Percentiles rank a stretch among this genome's conserved stretches.
phyloP scores from a whole-genome alignment of 2,329 filamentous ascomycete species.

The Aspergillus arachidicola region DNA sequence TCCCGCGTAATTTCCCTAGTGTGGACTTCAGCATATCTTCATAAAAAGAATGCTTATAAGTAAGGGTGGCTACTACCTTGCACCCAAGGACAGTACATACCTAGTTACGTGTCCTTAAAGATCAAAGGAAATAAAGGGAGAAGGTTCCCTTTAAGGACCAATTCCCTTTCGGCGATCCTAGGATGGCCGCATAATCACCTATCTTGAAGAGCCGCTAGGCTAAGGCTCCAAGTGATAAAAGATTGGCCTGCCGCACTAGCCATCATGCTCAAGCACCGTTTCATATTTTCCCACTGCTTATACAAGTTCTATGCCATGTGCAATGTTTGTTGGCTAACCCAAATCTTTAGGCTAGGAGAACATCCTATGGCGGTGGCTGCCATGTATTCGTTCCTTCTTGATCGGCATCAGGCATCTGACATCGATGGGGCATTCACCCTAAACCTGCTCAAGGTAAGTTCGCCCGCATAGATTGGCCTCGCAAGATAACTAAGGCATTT shows the following conservation, averaged over 20 bases:
- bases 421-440: slow-evolving; percentile 48
- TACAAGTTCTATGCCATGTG: neutral
- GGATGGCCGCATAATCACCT: slow-evolving; percentile 9
- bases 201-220: slow-evolving; percentile 5
- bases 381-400: slow-evolving; percentile 52
- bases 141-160: neutral
- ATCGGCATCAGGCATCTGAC: slow-evolving; percentile 52
- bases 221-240: neutral
- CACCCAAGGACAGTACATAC: slow-evolving; percentile 12
- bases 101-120: slow-evolving; percentile 11
- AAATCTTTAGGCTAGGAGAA: slow-evolving; percentile 49
- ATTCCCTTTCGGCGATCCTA: neutral
- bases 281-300: neutral
- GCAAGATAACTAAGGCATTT: slow-evolving; percentile 25
- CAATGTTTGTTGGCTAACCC: slow-evolving; percentile 28
- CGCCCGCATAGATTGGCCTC: neutral
- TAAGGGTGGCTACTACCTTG: slow-evolving; percentile 27
- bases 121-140: slow-evolving; percentile 5
- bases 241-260: neutral
- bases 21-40: slow-evolving; percentile 27
- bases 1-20: slow-evolving; percentile 38
- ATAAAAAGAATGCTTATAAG: slow-evolving; percentile 31
- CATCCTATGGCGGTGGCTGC: slow-evolving; percentile 51
- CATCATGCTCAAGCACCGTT: neutral
- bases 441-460: slow-evolving; percentile 49